A percentile compares a stretch with the other conserved stretches of the same genome.
Evolutionary conservation across 768 basidiomycete genomes (phyloP).

Genomic region (Amyloporia xantha): DNA sequence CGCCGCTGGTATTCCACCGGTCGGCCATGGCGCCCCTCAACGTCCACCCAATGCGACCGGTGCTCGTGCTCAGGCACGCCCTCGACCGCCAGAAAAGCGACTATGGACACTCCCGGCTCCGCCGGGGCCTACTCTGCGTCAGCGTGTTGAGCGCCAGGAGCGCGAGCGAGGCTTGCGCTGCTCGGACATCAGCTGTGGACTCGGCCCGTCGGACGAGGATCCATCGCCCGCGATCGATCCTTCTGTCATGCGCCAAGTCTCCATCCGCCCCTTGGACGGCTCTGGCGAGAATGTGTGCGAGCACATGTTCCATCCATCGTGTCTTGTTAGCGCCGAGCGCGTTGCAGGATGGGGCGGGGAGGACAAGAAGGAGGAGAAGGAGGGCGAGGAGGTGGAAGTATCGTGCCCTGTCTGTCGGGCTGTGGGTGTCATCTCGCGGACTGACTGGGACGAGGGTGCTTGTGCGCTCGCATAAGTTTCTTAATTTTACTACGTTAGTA

Average conservation of each 20-base stretch:
- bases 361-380: conserved; percentile 31
- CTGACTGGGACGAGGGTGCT: conserved; percentile 54
- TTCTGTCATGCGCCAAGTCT: conserved; percentile 23
- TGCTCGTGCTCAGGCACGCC: conserved; percentile 10
- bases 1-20: not conserved
- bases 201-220: conserved; percentile 38
- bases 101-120: conserved; percentile 55
- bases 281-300: conserved; percentile 36
- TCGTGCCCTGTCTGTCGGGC: conserved; percentile 68
- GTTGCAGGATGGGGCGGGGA: conserved; percentile 53
- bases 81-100: conserved; percentile 31
- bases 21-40: not conserved
- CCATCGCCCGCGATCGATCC: conserved; percentile 17
- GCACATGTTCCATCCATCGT: conserved; percentile 68
- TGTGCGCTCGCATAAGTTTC: conserved; percentile 18
- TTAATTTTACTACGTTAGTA: conserved; percentile 4
- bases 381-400: conserved; percentile 47
- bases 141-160: conserved; percentile 67
- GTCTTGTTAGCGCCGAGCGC: conserved; percentile 63
- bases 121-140: conserved; percentile 65
- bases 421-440: conserved; percentile 49
- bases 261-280: conserved; percentile 26
- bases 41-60: not conserved
- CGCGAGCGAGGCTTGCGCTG: conserved; percentile 69
- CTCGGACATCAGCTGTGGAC: conserved; percentile 63